Evolutionary conservation across 2,329 filamentous ascomycete species (phyloP).

Genomic region (Ophiostoma ulmi): DNA sequence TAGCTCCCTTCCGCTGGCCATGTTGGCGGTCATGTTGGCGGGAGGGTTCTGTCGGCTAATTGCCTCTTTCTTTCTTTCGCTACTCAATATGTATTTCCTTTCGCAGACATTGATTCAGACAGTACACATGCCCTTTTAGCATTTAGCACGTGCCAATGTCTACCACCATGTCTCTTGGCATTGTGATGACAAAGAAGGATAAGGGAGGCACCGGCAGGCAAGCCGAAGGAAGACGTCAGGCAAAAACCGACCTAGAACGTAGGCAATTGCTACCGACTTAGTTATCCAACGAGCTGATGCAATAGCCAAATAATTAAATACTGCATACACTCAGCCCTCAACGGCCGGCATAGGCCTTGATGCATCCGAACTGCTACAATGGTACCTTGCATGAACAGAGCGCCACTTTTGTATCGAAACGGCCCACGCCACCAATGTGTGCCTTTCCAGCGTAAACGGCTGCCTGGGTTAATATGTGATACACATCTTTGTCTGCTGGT

Average conservation of each 20-base stretch:
- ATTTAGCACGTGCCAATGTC: no score
- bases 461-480: no score
- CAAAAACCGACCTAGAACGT: background rate
- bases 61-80: no score
- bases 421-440: background rate
- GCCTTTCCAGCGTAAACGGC: background rate
- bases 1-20: background rate
- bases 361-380: background rate
- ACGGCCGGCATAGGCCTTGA: background rate
- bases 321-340: background rate
- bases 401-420: background rate
- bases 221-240: background rate
- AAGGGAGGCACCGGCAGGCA: background rate
- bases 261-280: background rate
- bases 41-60: background rate
- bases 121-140: no score
- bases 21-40: background rate
- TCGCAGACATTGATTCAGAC: no score
- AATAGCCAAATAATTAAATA: background rate
- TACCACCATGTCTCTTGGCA: no score
- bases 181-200: background rate
- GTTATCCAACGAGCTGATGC: background rate
- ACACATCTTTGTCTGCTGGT: no score
- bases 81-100: no score
- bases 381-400: constrained; percentile 11